These are phyloP conservation scores for Nicotiana tabacum DNA, from an alignment of 257 asterid genomes.

Conservation along the genomic window DNA sequence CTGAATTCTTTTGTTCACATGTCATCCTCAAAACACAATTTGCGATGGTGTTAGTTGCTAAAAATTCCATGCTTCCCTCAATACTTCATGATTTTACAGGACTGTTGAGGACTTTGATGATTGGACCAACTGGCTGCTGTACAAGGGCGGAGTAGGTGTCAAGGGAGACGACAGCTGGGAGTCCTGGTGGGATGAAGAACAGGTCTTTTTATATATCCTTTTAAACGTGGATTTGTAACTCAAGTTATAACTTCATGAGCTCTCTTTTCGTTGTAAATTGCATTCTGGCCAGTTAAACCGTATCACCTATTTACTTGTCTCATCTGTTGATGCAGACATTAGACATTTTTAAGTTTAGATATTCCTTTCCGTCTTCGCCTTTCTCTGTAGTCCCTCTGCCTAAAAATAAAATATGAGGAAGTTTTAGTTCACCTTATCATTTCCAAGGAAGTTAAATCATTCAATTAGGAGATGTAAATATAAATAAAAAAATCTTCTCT, in stretches of 20 bases:
- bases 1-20: not conserved
- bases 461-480: not conserved
- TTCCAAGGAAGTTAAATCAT: not conserved
- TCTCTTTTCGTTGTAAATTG: not conserved
- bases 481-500: not conserved
- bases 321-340: not conserved
- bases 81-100: slow-evolving; percentile 33
- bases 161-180: slow-evolving; percentile 97
- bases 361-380: not conserved
- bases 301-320: not conserved
- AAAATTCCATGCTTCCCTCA: not conserved
- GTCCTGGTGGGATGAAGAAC: slow-evolving; percentile 99
- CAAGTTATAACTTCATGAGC: not conserved
- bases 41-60: not conserved
- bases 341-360: not conserved
- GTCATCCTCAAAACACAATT: not conserved
- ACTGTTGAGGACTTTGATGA: slow-evolving; percentile 99
- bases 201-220: slow-evolving; percentile 34
- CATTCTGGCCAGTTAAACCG: not conserved
- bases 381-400: not conserved
- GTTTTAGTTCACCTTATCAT: not conserved
- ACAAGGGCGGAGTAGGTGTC: slow-evolving; percentile 97
- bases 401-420: not conserved
- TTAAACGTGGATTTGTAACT: not conserved
- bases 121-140: slow-evolving; percentile 97